phyloP scores from a whole-genome alignment of 2,329 filamentous ascomycete species.

The Pyricularia pennisetigena region DNA sequence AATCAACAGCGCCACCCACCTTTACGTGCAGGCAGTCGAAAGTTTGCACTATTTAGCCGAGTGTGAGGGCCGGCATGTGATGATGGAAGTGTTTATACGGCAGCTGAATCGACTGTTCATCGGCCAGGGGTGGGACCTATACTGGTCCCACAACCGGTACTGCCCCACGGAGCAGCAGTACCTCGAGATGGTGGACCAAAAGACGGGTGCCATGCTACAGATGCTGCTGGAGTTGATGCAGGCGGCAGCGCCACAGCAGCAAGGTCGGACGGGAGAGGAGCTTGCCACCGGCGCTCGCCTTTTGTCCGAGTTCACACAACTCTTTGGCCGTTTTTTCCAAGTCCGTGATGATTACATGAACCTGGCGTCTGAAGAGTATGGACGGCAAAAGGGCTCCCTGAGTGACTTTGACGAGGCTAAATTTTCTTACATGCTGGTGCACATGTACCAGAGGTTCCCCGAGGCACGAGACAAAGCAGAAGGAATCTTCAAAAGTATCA shows the following conservation, averaged over 20 bases:
- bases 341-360: slow-evolving; percentile 24
- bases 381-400: slow-evolving; percentile 26
- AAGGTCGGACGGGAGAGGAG: too few species aligned
- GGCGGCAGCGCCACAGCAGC: neutral
- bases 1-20: slow-evolving; percentile 24
- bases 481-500: neutral
- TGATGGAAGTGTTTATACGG: neutral
- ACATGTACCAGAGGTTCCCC: neutral
- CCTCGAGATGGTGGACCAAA: slow-evolving; percentile 16
- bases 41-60: neutral
- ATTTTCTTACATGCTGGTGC: neutral
- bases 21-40: slow-evolving; percentile 14
- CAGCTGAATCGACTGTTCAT: slow-evolving; percentile 9
- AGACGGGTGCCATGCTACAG: slow-evolving; percentile 8
- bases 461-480: neutral
- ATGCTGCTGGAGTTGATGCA: neutral
- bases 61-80: neutral
- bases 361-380: slow-evolving; percentile 18
- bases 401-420: slow-evolving; percentile 33
- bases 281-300: too few species aligned
- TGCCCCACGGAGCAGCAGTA: slow-evolving; percentile 16
- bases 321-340: slow-evolving; percentile 20
- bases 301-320: neutral
- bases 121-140: slow-evolving; percentile 19
- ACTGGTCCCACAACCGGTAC: slow-evolving; percentile 13